phyloP scores from a whole-genome alignment of 2,329 filamentous ascomycete species.

The Bertia moriformis region DNA sequence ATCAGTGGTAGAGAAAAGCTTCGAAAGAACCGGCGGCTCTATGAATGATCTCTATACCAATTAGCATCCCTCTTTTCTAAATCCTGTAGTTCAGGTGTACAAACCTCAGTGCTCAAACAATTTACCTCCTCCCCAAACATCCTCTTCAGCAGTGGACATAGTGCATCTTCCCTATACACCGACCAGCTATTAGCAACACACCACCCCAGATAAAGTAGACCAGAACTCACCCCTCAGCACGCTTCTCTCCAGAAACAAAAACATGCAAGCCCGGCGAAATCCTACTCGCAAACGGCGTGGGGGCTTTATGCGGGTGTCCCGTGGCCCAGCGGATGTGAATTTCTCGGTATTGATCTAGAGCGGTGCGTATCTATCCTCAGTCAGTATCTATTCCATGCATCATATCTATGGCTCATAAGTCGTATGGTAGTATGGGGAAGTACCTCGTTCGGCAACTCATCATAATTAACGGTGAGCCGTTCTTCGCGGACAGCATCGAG shows the following conservation, averaged over 20 bases:
- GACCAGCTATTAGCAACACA: background rate
- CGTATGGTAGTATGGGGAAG: too few species aligned
- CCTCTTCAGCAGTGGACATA: background rate
- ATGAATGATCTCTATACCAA: too few species aligned
- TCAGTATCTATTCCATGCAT: background rate
- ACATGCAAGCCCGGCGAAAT: slow-evolving; percentile 71
- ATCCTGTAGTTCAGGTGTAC: too few species aligned
- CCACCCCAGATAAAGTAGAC: too few species aligned
- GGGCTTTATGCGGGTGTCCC: slow-evolving; percentile 34
- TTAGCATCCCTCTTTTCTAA: too few species aligned
- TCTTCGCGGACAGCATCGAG: slow-evolving; percentile 64
- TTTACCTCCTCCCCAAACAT: background rate
- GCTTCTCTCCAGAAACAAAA: slow-evolving; percentile 33
- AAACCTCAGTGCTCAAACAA: too few species aligned
- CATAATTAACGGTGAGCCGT: slow-evolving; percentile 56
- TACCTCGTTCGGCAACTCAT: slow-evolving; percentile 55
- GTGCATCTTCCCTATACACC: too few species aligned
- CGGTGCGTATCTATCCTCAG: slow-evolving; percentile 2
- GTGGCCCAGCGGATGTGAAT: slow-evolving; percentile 69
- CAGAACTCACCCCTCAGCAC: background rate
- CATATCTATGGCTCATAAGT: background rate
- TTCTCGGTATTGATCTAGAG: slow-evolving; percentile 44
- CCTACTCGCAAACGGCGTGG: slow-evolving; percentile 61
- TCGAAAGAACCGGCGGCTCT: background rate
- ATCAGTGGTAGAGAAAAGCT: background rate